Percentiles rank a stretch among this genome's conserved stretches.
Conservation (phyloP, 768 basidiomycete genomes). For the Termitomyces sp. region DNA sequence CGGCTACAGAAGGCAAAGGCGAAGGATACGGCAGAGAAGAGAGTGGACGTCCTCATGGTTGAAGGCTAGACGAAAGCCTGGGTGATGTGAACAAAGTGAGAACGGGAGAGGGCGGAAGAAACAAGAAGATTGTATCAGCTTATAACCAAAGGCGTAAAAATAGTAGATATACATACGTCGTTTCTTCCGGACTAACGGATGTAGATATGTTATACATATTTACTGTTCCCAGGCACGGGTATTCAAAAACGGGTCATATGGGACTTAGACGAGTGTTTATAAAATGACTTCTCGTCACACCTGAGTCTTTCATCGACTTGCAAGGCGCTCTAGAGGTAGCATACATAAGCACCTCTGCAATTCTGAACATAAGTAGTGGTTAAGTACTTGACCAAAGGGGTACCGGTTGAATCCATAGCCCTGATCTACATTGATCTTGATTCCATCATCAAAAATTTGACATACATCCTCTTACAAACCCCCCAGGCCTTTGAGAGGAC, state of each 20-base stretch:
- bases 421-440: too few relatives aligned
- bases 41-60: conserved; percentile 26
- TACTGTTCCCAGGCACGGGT: not conserved
- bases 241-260: not conserved
- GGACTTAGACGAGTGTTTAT: too few relatives aligned
- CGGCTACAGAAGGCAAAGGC: conserved; percentile 11
- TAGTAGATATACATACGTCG: not conserved
- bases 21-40: conserved; percentile 16
- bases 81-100: not conserved
- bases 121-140: not conserved
- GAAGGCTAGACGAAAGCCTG: conserved; percentile 16
- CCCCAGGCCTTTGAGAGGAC: too few relatives aligned
- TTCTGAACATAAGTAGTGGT: too few relatives aligned
- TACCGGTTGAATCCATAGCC: too few relatives aligned
- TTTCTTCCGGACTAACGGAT: not conserved
- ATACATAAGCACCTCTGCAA: too few relatives aligned
- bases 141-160: not conserved
- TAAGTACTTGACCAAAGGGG: too few relatives aligned
- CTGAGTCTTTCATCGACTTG: not conserved
- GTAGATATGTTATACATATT: too few relatives aligned
- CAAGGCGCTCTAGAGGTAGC: too few relatives aligned
- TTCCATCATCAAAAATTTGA: too few relatives aligned
- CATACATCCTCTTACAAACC: too few relatives aligned
- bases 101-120: not conserved
- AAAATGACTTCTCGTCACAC: not conserved